Evolutionary conservation across 1,139 yeast genomes (phyloP).

Genomic region (Suhomyces bokatorum): DNA sequence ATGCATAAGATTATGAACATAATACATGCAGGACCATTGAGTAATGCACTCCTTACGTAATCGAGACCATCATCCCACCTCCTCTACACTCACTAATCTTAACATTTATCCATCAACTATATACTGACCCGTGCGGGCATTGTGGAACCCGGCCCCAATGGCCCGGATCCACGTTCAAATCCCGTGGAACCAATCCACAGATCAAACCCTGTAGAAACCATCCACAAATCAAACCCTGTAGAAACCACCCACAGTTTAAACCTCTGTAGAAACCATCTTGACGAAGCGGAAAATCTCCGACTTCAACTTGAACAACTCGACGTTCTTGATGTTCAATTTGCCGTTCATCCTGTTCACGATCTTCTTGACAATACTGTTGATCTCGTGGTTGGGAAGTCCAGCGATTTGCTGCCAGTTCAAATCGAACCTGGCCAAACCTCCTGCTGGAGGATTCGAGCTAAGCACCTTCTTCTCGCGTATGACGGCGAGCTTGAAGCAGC

Average conservation of each 20-base stretch:
- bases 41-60: no score
- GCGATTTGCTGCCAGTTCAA: conserved; percentile 37
- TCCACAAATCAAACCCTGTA: conserved; percentile 23
- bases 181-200: background rate
- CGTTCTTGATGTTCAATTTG: conserved; percentile 40
- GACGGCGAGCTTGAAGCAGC: conserved; percentile 46
- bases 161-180: no score
- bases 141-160: background rate
- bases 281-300: conserved; percentile 46
- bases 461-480: conserved; percentile 29
- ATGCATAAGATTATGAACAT: no score
- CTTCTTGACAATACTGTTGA: conserved; percentile 39
- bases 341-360: conserved; percentile 47
- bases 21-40: no score
- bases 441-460: conserved; percentile 9
- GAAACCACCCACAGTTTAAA: conserved; percentile 30
- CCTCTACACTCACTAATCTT: background rate
- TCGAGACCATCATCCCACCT: no score
- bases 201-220: conserved; percentile 37
- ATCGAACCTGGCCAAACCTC: conserved; percentile 4
- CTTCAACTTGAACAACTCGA: conserved; percentile 41
- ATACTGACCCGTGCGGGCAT: conserved; percentile 4
- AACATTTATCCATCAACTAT: conserved; percentile 4
- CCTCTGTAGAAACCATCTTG: conserved; percentile 42
- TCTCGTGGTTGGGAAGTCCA: conserved; percentile 41